Evolutionary conservation across 1,139 yeast genomes (phyloP), one percentile per base, ranked within the genome.

Genomic region (Taphrina pruni): DNA sequence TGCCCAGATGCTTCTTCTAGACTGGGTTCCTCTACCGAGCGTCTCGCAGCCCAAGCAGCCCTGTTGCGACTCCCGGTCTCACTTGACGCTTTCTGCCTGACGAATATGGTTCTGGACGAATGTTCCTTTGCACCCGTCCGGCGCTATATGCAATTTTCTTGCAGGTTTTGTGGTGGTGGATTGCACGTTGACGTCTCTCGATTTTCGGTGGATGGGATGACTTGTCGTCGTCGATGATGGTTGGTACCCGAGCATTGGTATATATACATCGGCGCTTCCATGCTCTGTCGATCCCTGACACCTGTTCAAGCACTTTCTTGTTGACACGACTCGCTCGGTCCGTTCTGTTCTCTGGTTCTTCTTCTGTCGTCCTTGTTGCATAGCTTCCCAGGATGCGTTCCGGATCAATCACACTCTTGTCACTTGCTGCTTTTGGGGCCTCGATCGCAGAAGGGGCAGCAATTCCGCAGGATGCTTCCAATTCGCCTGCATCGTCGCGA

Each of bases 381-480:
- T 20, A 46, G 4, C 6, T 7, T 35, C 6, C n/a, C 14, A 26
- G 12, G 26, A 58, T 58, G 62, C 51, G 62, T 2, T 36, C 62
- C 36, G 50, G 50, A 1, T 58, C 62, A 12, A 58, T 58, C 21
- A 36, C 62, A 9, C 54, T 58, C 39, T 17, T 58, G 20, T 58
- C 62, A 8, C 43, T 58, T 12, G 62, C 62, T 46, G 62, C 62
- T 6, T 35, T 58, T 12, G 51, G 50, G 11, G 62, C 62, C 12
- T 58, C 62, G 8, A 39, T 58, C 12, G 41, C 54, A 4, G 62
- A 58, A 32, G 62, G 62, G 43, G 62, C 62, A n/a, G 60, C 60
- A 6, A 39, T 56, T 14, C 62, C 62, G 8, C 54, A 26, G 12
- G 54, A 43, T 35, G 26, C 54, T 43, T 21, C 54, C 20, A 45